A percentile compares a stretch with the other conserved stretches of the same genome.
These are phyloP conservation scores for Saturnispora ahearnii DNA, from an alignment of 805 yeast genomes.

Conservation along the genomic window DNA sequence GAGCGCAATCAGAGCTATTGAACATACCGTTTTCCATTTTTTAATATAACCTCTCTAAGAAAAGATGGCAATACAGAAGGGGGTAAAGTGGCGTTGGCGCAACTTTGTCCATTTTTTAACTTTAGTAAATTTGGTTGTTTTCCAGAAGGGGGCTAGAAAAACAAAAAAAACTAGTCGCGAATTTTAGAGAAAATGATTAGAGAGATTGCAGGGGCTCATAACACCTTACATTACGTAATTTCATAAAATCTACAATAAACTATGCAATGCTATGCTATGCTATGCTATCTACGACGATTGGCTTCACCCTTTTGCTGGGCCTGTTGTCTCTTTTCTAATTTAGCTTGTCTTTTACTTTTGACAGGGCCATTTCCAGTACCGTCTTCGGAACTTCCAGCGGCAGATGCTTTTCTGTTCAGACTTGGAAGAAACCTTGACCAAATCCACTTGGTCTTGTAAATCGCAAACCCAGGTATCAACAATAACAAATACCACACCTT, in stretches of 20 bases:
- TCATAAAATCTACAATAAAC: no score
- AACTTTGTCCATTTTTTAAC: neutral
- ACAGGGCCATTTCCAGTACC: conserved; percentile 13
- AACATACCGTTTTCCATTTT: conserved; percentile 11
- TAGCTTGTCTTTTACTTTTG: conserved; percentile 31
- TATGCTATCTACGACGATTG: neutral
- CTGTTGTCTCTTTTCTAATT: conserved; percentile 29
- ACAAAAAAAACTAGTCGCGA: neutral
- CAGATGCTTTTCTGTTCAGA: neutral
- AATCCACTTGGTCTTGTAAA: conserved; percentile 36
- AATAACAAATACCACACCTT: conserved; percentile 50
- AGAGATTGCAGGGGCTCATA: neutral
- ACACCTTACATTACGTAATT: neutral
- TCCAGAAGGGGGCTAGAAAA: neutral
- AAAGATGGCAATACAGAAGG: neutral
- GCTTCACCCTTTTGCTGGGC: neutral
- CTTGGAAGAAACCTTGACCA: conserved; percentile 11
- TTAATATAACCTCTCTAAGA: neutral
- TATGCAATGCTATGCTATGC: neutral
- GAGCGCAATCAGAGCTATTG: no score
- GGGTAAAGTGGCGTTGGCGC: conserved; percentile 1
- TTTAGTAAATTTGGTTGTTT: neutral
- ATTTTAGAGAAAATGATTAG: neutral
- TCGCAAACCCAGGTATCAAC: conserved; percentile 45
- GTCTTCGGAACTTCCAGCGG: conserved; percentile 5